These are phyloP conservation scores for Phytophthora cryptogea DNA, from an alignment of 352 stramenopile genomes.

Conservation along the genomic window DNA sequence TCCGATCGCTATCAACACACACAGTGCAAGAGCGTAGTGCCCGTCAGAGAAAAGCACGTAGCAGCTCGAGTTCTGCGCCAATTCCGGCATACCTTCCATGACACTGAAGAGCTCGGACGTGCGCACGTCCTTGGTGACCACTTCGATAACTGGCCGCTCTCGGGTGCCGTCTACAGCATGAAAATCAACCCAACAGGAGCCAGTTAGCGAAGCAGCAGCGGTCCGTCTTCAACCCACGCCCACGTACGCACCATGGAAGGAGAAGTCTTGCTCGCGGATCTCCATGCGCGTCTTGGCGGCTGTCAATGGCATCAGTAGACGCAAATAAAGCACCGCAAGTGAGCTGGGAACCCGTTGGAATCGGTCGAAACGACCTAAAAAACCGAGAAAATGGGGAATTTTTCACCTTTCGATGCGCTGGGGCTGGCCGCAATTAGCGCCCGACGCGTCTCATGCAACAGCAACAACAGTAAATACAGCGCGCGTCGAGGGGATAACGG, in stretches of 20 bases:
- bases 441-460: slow-evolving; percentile 33
- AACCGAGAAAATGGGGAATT: slow-evolving; percentile 12
- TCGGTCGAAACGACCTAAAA: slow-evolving; percentile 27
- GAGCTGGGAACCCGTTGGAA: too few relatives aligned
- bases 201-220: slow-evolving; percentile 23
- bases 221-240: slow-evolving; percentile 17
- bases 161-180: slow-evolving; percentile 39
- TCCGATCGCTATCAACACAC: slow-evolving; percentile 25
- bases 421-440: slow-evolving; percentile 29
- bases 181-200: slow-evolving; percentile 29
- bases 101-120: slow-evolving; percentile 56
- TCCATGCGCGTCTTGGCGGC: slow-evolving; percentile 45
- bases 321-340: slow-evolving; percentile 10
- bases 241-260: slow-evolving; percentile 53
- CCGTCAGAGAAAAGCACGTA: slow-evolving; percentile 19
- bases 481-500: slow-evolving; percentile 24
- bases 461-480: slow-evolving; percentile 36
- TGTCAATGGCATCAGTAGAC: slow-evolving; percentile 13
- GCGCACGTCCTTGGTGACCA: slow-evolving; percentile 55
- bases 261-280: slow-evolving; percentile 72
- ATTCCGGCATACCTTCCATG: slow-evolving; percentile 45
- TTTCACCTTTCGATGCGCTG: slow-evolving; percentile 26
- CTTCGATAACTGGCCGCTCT: slow-evolving; percentile 49
- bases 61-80: not conserved
- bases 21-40: slow-evolving; percentile 23